Evolutionary conservation across 2,329 filamentous ascomycete species (phyloP).

Genomic region (Chrysosporium queenslandicum): DNA sequence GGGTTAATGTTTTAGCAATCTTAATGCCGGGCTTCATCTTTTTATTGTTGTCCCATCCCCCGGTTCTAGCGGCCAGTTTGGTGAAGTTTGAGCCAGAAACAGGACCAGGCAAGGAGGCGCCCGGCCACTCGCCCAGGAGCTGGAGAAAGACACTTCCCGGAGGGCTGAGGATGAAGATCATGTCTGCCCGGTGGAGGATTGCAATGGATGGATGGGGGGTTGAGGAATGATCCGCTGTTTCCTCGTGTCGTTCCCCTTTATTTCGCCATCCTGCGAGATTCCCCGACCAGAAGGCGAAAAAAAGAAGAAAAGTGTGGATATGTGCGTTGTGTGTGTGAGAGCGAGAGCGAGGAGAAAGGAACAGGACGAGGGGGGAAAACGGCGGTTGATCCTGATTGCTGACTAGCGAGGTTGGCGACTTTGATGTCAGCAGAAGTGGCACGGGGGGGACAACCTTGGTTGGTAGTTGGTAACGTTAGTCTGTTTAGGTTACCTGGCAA

Average conservation of each 20-base stretch:
- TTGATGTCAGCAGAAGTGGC: background rate
- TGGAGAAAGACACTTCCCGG: too few relatives aligned
- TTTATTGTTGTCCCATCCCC: background rate
- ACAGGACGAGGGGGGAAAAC: background rate
- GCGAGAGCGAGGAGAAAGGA: background rate
- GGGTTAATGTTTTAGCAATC: background rate
- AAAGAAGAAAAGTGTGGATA: background rate
- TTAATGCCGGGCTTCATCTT: background rate
- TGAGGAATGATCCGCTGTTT: background rate
- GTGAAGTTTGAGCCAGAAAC: conserved; percentile 1
- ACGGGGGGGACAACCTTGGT: background rate
- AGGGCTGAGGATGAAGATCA: too few relatives aligned
- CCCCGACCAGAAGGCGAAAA: background rate
- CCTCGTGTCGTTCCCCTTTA: background rate
- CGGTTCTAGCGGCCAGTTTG: background rate
- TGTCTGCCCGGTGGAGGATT: background rate
- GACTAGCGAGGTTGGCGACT: background rate
- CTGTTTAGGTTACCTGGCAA: background rate
- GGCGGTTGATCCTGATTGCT: too few relatives aligned
- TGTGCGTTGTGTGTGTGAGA: too few relatives aligned
- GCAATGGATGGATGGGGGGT: too few relatives aligned
- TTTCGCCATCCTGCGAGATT: background rate
- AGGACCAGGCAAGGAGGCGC: background rate
- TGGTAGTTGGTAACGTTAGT: background rate
- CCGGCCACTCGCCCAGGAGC: too few relatives aligned